Conservation (phyloP, 176 grass and related monocot genomes). For the Triticum dicoccoides region DNA sequence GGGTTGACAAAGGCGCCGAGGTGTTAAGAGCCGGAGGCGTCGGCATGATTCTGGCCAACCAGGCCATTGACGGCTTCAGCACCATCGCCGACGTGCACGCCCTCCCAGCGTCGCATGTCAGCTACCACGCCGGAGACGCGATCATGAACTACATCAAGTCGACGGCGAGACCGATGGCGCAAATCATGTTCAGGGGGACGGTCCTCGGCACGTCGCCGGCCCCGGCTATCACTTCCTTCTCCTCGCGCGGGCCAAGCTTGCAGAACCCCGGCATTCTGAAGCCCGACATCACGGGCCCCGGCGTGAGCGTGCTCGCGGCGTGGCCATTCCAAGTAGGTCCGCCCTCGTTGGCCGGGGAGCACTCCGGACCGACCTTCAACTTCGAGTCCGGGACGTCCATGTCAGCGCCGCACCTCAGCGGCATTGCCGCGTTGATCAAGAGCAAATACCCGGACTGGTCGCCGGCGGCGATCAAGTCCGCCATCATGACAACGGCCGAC, state of each 20-base stretch:
- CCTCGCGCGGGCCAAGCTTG: constrained; percentile 42
- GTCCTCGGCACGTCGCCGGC: constrained; percentile 38
- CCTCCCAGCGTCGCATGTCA: constrained; percentile 48
- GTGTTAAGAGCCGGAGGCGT: constrained; percentile 34
- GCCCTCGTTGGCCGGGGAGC: not conserved
- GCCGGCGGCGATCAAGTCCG: constrained; percentile 53
- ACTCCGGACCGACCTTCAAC: constrained; percentile 17
- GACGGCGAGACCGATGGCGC: not conserved
- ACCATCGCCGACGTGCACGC: constrained; percentile 38
- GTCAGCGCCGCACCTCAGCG: constrained; percentile 67
- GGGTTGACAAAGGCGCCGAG: not conserved
- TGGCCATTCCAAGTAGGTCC: constrained; percentile 47
- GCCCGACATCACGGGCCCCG: constrained; percentile 50
- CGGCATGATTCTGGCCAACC: constrained; percentile 60
- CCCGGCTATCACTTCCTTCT: constrained; percentile 47
- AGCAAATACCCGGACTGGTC: constrained; percentile 50
- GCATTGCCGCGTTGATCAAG: constrained; percentile 50
- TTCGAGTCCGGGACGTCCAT: constrained; percentile 65
- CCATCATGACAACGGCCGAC: constrained; percentile 71
- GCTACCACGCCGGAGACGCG: not conserved
- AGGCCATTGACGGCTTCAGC: constrained; percentile 1
- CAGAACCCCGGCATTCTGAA: constrained; percentile 39
- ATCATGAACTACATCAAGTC: constrained; percentile 35
- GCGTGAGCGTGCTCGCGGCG: constrained; percentile 50
- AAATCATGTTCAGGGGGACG: constrained; percentile 33